These are phyloP conservation scores for Tribonema minus DNA, from an alignment of 108 stramenopile species.

Conservation along the genomic window DNA sequence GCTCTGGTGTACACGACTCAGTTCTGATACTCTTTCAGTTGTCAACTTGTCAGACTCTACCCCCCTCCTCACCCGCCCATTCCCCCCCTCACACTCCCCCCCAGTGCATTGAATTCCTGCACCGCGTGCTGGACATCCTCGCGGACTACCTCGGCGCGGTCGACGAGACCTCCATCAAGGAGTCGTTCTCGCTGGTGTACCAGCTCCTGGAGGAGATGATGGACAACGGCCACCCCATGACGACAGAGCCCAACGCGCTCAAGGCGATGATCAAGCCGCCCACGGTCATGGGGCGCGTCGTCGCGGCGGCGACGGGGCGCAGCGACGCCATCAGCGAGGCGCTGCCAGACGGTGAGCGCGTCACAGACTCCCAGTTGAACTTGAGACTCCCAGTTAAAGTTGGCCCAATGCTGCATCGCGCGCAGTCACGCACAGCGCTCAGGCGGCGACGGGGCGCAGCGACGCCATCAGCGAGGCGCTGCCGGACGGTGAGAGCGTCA, in stretches of 20 bases:
- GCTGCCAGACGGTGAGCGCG: neutral
- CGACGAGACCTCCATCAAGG: slow-evolving; percentile 90
- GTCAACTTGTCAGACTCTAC: too few species aligned
- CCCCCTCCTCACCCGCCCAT: too few species aligned
- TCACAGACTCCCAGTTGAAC: too few species aligned
- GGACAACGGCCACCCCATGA: slow-evolving; percentile 93
- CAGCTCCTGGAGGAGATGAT: slow-evolving; percentile 97
- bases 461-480: too few species aligned
- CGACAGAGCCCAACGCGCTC: slow-evolving; percentile 96
- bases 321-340: neutral
- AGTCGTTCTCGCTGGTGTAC: slow-evolving; percentile 93
- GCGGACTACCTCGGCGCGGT: slow-evolving; percentile 85
- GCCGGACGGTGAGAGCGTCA: too few species aligned
- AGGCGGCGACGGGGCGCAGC: too few species aligned
- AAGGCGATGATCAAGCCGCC: slow-evolving; percentile 91
- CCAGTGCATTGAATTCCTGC: slow-evolving; percentile 78
- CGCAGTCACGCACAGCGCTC: too few species aligned
- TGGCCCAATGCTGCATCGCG: too few species aligned
- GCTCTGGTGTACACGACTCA: too few species aligned
- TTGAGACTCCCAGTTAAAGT: too few species aligned
- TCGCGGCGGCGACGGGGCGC: slow-evolving; percentile 34
- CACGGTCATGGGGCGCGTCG: slow-evolving; percentile 66
- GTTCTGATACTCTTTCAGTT: too few species aligned
- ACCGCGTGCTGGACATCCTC: slow-evolving; percentile 87
- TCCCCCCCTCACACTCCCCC: too few species aligned